phyloP scores from a whole-genome alignment of 305 asterid species.

The Solanum hybrid region DNA sequence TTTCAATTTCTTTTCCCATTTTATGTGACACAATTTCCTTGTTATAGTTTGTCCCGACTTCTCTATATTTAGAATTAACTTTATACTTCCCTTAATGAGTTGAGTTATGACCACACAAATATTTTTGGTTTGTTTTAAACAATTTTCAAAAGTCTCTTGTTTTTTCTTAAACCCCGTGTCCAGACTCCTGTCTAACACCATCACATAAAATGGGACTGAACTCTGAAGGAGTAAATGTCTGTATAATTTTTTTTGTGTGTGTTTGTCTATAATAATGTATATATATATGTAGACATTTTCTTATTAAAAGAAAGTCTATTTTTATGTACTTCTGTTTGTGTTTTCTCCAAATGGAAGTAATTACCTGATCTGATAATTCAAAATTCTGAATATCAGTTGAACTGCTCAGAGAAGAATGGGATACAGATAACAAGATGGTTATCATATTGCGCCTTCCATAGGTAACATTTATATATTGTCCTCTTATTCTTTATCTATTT shows the following conservation, averaged over 20 bases:
- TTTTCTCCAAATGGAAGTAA: neutral
- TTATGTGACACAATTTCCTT: neutral
- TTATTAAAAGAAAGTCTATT: neutral
- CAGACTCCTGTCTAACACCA: neutral
- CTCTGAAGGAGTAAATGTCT: neutral
- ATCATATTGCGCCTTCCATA: constrained; percentile 78
- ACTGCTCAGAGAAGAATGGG: constrained; percentile 75
- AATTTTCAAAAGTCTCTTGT: neutral
- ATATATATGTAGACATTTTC: neutral
- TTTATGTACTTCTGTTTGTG: neutral
- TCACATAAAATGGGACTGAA: neutral
- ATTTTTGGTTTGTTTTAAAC: neutral
- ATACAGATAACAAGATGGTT: constrained; percentile 57
- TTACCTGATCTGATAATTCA: constrained; percentile 5
- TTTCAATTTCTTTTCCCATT: neutral
- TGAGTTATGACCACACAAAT: neutral
- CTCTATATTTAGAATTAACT: neutral
- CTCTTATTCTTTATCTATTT: neutral
- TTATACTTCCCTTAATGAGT: neutral
- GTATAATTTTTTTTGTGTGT: neutral
- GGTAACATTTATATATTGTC: constrained; percentile 28
- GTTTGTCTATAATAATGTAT: neutral
- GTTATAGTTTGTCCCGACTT: neutral
- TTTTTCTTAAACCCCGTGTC: neutral
- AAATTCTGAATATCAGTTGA: constrained; percentile 48